Conservation (phyloP, 1,284 basidiomycete species). For the Naganishia liquefaciens region DNA sequence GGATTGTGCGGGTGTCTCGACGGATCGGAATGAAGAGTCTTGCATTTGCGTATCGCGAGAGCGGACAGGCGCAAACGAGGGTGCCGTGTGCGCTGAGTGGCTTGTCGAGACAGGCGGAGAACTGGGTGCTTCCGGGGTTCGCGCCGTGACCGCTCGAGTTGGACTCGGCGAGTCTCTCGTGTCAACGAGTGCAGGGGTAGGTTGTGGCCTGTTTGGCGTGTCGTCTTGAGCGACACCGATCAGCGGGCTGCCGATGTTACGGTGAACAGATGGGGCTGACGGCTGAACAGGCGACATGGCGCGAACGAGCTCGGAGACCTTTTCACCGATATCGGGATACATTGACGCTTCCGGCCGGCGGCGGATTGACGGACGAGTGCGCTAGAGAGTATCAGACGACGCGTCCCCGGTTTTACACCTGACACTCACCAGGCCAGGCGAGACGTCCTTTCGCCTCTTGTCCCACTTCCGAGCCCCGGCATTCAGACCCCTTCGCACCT, state of each 20-base stretch:
- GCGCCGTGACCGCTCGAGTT: too few relatives aligned
- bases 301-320: conserved; percentile 21
- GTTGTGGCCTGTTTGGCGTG: neutral
- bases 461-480: conserved; percentile 2
- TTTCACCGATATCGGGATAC: conserved; percentile 15
- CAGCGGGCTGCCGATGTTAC: neutral
- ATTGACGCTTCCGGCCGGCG: conserved; percentile 12
- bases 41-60: neutral
- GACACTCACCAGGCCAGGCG: conserved; percentile 10
- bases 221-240: neutral
- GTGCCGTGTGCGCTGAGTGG: too few relatives aligned
- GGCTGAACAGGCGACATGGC: conserved; percentile 11
- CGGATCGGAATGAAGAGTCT: too few relatives aligned
- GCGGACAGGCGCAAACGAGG: too few relatives aligned
- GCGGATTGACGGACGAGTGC: conserved; percentile 9
- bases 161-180: neutral
- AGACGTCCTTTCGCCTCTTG: neutral
- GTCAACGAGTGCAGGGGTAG: too few relatives aligned
- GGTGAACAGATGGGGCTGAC: neutral
- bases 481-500: conserved; percentile 17
- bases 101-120: too few relatives aligned
- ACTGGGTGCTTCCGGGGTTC: too few relatives aligned
- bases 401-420: too few relatives aligned
- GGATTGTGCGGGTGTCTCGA: neutral
- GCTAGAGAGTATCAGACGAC: neutral